These are phyloP conservation scores for Calonectria pteridis DNA, from an alignment of 2,329 filamentous ascomycete genomes.

Conservation along the genomic window DNA sequence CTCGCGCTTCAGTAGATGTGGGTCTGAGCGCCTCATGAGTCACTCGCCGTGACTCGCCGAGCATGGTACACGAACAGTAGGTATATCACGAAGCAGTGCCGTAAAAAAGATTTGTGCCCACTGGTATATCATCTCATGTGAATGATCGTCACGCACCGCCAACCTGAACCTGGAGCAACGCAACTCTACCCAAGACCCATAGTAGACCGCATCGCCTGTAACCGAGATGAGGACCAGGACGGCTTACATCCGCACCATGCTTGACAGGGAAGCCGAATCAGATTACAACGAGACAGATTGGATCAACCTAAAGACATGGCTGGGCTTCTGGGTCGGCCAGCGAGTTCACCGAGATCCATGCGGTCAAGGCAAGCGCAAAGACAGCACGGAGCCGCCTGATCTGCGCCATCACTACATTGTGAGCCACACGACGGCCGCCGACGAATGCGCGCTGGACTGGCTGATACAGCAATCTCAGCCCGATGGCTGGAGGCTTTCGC, in stretches of 20 bases:
- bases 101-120: neutral
- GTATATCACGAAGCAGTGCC: neutral
- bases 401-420: neutral
- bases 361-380: neutral
- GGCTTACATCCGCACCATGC: neutral
- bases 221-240: neutral
- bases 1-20: neutral
- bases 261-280: neutral
- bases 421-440: neutral
- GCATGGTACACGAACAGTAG: neutral
- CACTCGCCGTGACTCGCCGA: neutral
- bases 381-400: neutral
- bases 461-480: neutral
- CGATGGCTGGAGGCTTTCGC: neutral
- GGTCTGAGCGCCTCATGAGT: neutral
- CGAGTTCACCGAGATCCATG: neutral
- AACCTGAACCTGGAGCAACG: neutral
- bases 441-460: neutral
- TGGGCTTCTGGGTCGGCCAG: neutral
- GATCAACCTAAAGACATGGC: neutral
- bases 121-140: neutral
- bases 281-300: neutral
- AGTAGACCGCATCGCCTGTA: neutral
- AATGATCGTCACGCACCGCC: neutral
- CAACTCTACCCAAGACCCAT: neutral